Evolutionary conservation across 2,329 filamentous ascomycete genomes (phyloP).

Genomic region (Talaromyces islandicus): DNA sequence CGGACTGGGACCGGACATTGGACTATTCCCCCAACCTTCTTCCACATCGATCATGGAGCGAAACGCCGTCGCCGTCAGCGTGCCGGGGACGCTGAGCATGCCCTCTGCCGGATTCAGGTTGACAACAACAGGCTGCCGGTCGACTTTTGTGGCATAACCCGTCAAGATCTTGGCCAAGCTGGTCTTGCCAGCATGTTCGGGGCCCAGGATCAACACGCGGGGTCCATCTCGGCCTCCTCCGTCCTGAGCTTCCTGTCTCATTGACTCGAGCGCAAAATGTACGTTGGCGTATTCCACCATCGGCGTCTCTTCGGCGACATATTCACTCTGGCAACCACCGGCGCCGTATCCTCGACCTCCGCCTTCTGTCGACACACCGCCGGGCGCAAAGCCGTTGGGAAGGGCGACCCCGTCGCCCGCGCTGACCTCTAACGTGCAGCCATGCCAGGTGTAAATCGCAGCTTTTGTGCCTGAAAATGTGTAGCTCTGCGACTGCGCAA

Average conservation of each 20-base stretch:
- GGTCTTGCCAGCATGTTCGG: slow-evolving; percentile 75
- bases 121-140: slow-evolving; percentile 70
- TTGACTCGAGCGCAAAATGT: slow-evolving; percentile 75
- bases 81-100: slow-evolving; percentile 71
- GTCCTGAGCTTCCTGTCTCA: slow-evolving; percentile 57
- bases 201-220: slow-evolving; percentile 76
- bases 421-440: slow-evolving; percentile 75
- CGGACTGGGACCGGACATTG: slow-evolving; percentile 80
- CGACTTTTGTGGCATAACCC: slow-evolving; percentile 69
- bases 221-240: slow-evolving; percentile 55
- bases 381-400: slow-evolving; percentile 23
- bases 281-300: slow-evolving; percentile 76
- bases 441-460: slow-evolving; percentile 87
- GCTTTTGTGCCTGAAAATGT: slow-evolving; percentile 75
- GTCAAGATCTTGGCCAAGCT: slow-evolving; percentile 70
- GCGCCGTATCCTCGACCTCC: slow-evolving; percentile 31
- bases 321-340: slow-evolving; percentile 62
- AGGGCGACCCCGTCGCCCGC: slow-evolving; percentile 48
- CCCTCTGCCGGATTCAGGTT: slow-evolving; percentile 81
- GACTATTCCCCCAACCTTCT: slow-evolving; percentile 82
- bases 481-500: slow-evolving; percentile 74
- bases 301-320: slow-evolving; percentile 71
- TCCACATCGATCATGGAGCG: slow-evolving; percentile 82
- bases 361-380: slow-evolving; percentile 22
- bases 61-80: slow-evolving; percentile 79